A percentile compares a stretch with the other conserved stretches of the same genome.
Evolutionary conservation across 2,329 filamentous ascomycete species (phyloP).

Genomic region (Fusarium graminum): DNA sequence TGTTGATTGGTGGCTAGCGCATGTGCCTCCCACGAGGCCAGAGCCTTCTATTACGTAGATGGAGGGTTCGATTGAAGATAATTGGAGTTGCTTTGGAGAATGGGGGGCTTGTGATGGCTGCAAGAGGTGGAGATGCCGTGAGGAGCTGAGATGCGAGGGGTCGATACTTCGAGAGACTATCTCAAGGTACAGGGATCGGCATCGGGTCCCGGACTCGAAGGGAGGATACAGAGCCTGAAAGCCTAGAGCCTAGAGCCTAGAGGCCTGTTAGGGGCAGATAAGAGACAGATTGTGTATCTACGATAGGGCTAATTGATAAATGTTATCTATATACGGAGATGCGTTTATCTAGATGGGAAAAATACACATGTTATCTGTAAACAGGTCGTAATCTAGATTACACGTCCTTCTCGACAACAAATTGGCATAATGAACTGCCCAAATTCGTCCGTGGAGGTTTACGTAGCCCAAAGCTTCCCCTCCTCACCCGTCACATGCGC

Average conservation of each 20-base stretch:
- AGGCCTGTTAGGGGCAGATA: constrained; percentile 1
- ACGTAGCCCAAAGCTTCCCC: neutral
- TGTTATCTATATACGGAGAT: too few relatives aligned
- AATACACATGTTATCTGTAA: neutral
- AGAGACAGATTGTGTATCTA: constrained; percentile 2
- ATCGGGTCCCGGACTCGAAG: constrained; percentile 6
- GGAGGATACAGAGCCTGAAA: neutral
- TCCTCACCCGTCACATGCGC: constrained; percentile 23
- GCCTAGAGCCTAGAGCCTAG: too few relatives aligned
- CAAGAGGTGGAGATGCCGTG: constrained; percentile 36
- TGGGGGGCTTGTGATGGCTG: constrained; percentile 13
- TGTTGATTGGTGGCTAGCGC: neutral
- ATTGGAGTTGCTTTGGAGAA: constrained; percentile 36
- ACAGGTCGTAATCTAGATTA: too few relatives aligned
- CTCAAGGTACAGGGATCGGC: constrained; percentile 20
- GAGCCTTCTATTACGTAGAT: constrained; percentile 14
- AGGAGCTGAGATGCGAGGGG: constrained; percentile 19
- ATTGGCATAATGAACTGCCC: neutral
- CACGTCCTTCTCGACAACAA: neutral
- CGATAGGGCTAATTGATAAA: too few relatives aligned
- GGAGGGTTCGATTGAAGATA: constrained; percentile 15
- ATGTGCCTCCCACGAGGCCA: neutral
- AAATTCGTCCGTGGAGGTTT: neutral
- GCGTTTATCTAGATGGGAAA: too few relatives aligned
- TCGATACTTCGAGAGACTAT: neutral